A percentile compares a stretch with the other conserved stretches of the same genome.
Evolutionary conservation across 345 rosid genomes (phyloP).

Genomic region (Garcia nutans): DNA sequence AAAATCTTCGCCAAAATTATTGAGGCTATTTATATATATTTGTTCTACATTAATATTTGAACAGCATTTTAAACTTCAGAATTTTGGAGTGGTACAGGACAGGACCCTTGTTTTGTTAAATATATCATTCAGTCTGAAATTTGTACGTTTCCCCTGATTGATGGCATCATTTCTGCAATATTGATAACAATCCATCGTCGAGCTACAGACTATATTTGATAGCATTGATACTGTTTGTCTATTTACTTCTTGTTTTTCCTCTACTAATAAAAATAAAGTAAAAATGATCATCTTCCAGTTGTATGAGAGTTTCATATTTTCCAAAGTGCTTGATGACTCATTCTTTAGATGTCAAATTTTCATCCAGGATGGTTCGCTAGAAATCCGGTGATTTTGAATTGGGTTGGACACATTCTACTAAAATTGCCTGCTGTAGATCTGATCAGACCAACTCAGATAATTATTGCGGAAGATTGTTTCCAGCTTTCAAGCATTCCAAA

Average conservation of each 20-base stretch:
- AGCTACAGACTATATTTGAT: neutral
- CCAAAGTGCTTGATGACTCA: neutral
- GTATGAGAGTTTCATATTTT: neutral
- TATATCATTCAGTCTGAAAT: neutral
- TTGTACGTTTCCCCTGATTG: neutral
- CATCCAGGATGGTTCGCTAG: slow-evolving; percentile 87
- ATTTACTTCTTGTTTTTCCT: neutral
- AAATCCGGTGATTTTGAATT: slow-evolving; percentile 60
- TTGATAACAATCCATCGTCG: neutral
- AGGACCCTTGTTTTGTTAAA: neutral
- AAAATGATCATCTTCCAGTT: neutral
- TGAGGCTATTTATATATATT: neutral
- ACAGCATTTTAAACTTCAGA: neutral
- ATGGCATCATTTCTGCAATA: neutral
- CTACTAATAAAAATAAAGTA: neutral
- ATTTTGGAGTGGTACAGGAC: neutral
- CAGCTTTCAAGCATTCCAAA: slow-evolving; percentile 58
- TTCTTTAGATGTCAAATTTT: slow-evolving; percentile 14
- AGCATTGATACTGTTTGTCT: neutral
- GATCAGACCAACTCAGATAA: slow-evolving; percentile 46
- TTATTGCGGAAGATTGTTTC: slow-evolving; percentile 76
- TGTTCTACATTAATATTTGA: neutral
- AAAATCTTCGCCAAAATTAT: neutral
- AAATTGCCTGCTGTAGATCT: slow-evolving; percentile 36
- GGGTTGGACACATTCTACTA: slow-evolving; percentile 62